Percentiles rank a stretch among this genome's conserved stretches.
Conservation (phyloP, 2,329 filamentous ascomycete species). For the Phyllosticta paracitricarpa region DNA sequence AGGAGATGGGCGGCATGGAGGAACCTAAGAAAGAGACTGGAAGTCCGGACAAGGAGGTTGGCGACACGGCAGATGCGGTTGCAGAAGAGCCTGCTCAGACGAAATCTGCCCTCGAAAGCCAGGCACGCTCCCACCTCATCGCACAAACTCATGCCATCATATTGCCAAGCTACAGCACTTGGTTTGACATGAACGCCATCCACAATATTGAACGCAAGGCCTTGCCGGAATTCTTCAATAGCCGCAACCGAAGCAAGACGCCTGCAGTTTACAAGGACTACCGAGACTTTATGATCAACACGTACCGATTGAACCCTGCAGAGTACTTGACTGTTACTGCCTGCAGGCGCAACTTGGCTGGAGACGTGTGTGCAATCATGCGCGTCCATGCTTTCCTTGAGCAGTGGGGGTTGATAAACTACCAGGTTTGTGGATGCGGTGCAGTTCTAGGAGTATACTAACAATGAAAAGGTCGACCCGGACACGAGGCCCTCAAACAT, state of each 20-base stretch:
- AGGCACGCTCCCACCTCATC: conserved; percentile 83
- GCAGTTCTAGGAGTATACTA: conserved; percentile 1
- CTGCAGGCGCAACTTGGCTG: conserved; percentile 86
- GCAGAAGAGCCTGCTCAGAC: conserved; percentile 52
- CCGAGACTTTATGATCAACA: conserved; percentile 99
- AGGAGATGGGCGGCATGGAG: conserved; percentile 49
- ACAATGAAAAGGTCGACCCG: conserved; percentile 67
- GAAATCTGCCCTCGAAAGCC: conserved; percentile 73
- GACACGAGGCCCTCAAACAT: conserved; percentile 92
- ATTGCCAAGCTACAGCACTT: conserved; percentile 92
- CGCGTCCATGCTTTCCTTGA: conserved; percentile 95
- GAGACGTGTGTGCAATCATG: conserved; percentile 98
- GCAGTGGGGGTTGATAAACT: conserved; percentile 98
- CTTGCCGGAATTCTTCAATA: conserved; percentile 97
- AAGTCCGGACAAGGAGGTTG: conserved; percentile 15
- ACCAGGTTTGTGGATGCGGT: conserved; percentile 57
- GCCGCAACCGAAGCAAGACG: conserved; percentile 94
- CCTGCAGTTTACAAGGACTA: conserved; percentile 97
- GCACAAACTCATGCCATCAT: conserved; percentile 93
- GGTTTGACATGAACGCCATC: conserved; percentile 96
- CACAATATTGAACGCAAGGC: conserved; percentile 90
- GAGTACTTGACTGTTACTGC: conserved; percentile 97
- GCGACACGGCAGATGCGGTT: conserved; percentile 27
- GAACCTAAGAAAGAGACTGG: conserved; percentile 28
- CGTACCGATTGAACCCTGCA: conserved; percentile 87